phyloP scores from a whole-genome alignment of 73 alveolate genomes.

The Paramecium caudatum region DNA sequence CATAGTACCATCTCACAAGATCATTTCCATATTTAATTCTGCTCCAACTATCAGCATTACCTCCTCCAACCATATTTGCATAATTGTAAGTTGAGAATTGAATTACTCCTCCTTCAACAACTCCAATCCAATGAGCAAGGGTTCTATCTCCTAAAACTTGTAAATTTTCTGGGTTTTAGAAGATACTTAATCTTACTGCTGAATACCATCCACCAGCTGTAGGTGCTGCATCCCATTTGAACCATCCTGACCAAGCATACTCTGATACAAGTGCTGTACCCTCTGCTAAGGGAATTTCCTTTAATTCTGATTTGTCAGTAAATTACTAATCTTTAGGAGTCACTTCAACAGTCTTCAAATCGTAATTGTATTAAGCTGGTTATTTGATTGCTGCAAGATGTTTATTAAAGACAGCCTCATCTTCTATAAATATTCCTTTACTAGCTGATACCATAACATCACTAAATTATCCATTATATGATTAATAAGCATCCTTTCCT shows the following conservation, averaged over 20 bases:
- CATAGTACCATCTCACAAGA: background rate
- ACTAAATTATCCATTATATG: slow-evolving; percentile 51
- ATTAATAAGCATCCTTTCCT: slow-evolving; percentile 6
- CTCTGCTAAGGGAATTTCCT: background rate
- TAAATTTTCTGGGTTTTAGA: background rate
- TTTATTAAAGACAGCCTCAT: slow-evolving; percentile 7
- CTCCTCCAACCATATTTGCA: slow-evolving; percentile 49
- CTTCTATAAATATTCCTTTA: slow-evolving; percentile 52
- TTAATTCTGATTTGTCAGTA: background rate
- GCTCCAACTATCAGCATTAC: background rate
- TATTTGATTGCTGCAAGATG: background rate
- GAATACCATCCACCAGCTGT: background rate
- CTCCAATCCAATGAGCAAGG: slow-evolving; percentile 20
- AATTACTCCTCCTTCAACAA: background rate
- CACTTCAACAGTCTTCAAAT: slow-evolving; percentile 30
- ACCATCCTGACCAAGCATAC: slow-evolving; percentile 67
- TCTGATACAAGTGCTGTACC: slow-evolving; percentile 16
- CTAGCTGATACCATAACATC: slow-evolving; percentile 11
- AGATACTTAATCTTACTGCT: slow-evolving; percentile 14
- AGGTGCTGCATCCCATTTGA: background rate
- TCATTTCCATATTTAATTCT: background rate
- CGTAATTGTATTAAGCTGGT: slow-evolving; percentile 25
- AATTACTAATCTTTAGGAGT: background rate
- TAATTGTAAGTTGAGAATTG: slow-evolving; percentile 28
- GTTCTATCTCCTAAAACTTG: slow-evolving; percentile 51